Conservation (phyloP, 805 yeast species). For the Barnettozyma botsteinii region DNA sequence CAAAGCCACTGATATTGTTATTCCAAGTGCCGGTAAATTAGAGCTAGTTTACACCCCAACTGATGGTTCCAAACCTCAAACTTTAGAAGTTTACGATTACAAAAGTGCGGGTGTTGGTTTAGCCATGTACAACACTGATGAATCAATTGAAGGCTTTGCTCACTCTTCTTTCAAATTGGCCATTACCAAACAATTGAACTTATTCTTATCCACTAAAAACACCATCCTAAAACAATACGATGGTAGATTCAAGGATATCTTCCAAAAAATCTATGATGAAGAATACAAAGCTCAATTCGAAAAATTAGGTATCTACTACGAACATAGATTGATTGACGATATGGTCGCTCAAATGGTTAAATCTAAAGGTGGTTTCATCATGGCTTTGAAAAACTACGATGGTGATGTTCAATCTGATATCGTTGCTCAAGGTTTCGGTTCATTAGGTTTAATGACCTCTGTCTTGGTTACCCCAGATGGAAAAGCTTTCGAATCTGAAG, state of each 20-base stretch:
- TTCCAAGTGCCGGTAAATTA: slow-evolving; percentile 61
- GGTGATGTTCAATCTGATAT: slow-evolving; percentile 85
- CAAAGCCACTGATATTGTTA: slow-evolving; percentile 68
- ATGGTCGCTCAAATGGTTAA: slow-evolving; percentile 89
- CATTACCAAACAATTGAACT: slow-evolving; percentile 52
- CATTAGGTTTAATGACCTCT: slow-evolving; percentile 80
- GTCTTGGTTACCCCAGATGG: slow-evolving; percentile 82
- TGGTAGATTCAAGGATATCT: slow-evolving; percentile 77
- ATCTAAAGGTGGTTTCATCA: slow-evolving; percentile 75
- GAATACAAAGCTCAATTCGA: slow-evolving; percentile 55
- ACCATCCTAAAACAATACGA: slow-evolving; percentile 79
- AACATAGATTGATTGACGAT: slow-evolving; percentile 79
- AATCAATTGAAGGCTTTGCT: slow-evolving; percentile 71
- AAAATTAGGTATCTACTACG: slow-evolving; percentile 58
- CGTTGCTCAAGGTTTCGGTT: slow-evolving; percentile 84
- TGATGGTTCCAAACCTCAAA: slow-evolving; percentile 46
- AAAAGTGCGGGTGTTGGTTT: slow-evolving; percentile 68
- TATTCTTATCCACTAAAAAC: slow-evolving; percentile 70
- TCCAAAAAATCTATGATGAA: slow-evolving; percentile 57
- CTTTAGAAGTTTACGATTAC: slow-evolving; percentile 53
- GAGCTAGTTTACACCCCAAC: slow-evolving; percentile 61
- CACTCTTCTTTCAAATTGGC: slow-evolving; percentile 78
- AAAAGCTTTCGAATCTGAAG: slow-evolving; percentile 78
- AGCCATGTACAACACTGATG: slow-evolving; percentile 82
- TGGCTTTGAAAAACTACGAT: slow-evolving; percentile 80